Evolutionary conservation across 2,329 filamentous ascomycete genomes (phyloP).

Genomic region (Stromatinia cepivora): DNA sequence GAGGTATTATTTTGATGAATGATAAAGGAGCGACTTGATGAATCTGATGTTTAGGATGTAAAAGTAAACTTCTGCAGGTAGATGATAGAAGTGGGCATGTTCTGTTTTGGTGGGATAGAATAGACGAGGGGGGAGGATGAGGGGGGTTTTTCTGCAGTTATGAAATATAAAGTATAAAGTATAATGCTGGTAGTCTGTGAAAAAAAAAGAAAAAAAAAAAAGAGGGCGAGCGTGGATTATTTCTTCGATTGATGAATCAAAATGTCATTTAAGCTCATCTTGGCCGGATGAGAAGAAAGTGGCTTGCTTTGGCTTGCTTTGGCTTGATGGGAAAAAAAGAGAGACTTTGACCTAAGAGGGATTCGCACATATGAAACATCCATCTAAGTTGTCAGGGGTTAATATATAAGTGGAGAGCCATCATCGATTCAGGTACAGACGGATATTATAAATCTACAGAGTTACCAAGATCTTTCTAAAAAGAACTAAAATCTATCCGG

Average conservation of each 20-base stretch:
- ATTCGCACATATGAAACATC: slow-evolving; percentile 15
- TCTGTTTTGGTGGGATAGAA: slow-evolving; percentile 5
- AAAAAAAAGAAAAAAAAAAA: too few relatives aligned
- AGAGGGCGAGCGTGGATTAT: not conserved
- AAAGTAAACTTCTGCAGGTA: not conserved
- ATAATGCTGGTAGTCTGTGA: not conserved
- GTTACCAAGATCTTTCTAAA: not conserved
- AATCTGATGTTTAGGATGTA: not conserved
- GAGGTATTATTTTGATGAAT: not conserved
- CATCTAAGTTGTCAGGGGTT: slow-evolving; percentile 2
- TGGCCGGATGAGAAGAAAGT: not conserved
- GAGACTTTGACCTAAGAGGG: slow-evolving; percentile 4
- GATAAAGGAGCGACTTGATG: not conserved
- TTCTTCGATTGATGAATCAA: slow-evolving; percentile 17
- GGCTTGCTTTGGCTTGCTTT: not conserved
- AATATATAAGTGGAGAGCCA: slow-evolving; percentile 9
- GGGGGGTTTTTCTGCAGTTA: not conserved
- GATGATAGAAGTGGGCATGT: slow-evolving; percentile 8
- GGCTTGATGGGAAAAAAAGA: not conserved
- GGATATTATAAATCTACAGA: not conserved
- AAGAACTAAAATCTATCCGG: too few relatives aligned
- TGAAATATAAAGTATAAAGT: not conserved
- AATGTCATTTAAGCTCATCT: slow-evolving; percentile 8
- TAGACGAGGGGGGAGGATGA: slow-evolving; percentile 2
- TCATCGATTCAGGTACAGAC: slow-evolving; percentile 2